A percentile compares a stretch with the other conserved stretches of the same genome.
Conservation (phyloP, 768 basidiomycete species). For the Phylloporus sp. region DNA sequence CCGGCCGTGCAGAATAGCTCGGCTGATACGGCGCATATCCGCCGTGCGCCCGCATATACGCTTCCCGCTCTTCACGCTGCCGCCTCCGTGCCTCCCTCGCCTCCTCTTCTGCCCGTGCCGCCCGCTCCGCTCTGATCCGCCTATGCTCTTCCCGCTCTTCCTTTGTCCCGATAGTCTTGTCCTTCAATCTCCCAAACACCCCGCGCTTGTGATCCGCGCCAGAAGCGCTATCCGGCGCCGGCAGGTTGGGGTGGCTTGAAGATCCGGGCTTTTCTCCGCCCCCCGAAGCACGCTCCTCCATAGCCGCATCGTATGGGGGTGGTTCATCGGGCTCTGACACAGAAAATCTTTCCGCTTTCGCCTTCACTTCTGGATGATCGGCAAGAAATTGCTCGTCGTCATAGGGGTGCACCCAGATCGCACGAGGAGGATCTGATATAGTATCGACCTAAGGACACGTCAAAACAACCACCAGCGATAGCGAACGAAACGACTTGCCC, state of each 20-base stretch:
- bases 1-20: conserved; percentile 4
- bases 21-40: conserved; percentile 30
- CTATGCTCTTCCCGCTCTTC: conserved; percentile 54
- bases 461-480: background rate
- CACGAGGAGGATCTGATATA: conserved; percentile 52
- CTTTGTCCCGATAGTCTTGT: conserved; percentile 58
- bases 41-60: conserved; percentile 32
- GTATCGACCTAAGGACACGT: conserved; percentile 53
- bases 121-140: conserved; percentile 30
- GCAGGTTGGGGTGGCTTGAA: background rate
- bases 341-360: conserved; percentile 28
- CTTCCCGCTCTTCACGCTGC: conserved; percentile 28
- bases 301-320: conserved; percentile 25
- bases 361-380: conserved; percentile 46
- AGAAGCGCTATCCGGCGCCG: background rate
- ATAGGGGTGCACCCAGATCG: conserved; percentile 70
- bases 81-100: conserved; percentile 17
- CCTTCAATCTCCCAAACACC: conserved; percentile 57
- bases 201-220: conserved; percentile 40
- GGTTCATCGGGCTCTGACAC: conserved; percentile 12
- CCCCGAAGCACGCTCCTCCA: conserved; percentile 29
- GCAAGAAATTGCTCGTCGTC: conserved; percentile 62
- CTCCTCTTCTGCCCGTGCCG: conserved; percentile 20
- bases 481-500: conserved; percentile 30
- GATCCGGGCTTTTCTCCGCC: conserved; percentile 3